Evolutionary conservation across 176 grass and related monocot genomes (phyloP), one percentile per base, ranked within the genome.

Genomic region (Eragrostis nindensis): DNA sequence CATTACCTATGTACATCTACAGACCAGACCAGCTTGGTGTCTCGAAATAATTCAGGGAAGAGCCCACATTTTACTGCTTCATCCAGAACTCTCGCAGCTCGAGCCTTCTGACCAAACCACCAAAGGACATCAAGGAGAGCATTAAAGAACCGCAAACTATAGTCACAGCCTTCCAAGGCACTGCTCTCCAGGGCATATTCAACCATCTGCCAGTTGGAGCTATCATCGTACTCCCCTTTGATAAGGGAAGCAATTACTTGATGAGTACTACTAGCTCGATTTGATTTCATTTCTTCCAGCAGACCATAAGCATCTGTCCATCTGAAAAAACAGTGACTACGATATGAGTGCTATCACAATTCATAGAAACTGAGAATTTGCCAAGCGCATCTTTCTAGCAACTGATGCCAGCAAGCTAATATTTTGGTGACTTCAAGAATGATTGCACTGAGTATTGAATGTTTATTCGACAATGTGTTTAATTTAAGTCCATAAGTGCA

Each of bases 121-220:
- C 92, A 98, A 84, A 98, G 92, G 29, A 75, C 95, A 83, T 98
- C 95, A 41, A 98, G 74, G 64, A 98, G 90, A 85, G 92, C 82
- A 86, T 95, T 98, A 67, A 89, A 95, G 39, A 95, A 95, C 36
- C 90, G 76, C 75, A 89, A 56, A 44, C 95, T 94, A 74, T 87
- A 98, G 82, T 86, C 88, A 83, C 92, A 98, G 19, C 92, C 95
- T 87, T 93, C 86, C 76, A 90, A 82, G 29, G 79, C 90, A 89
- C 83, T 93, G 62, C 80, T 98, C 46, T 89, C 88, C 41, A 98
- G 91, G 47, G 89, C 84, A 72, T 91, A 93, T 87, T 95, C 92
- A 53, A 98, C 95, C 90, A 95, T 98, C 81, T 98, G 92, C 92
- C 95, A 98, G 80, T 98, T 94, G 40, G 92, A 92, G 80, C 78